Percentiles rank a stretch among this genome's conserved stretches.
Conservation (phyloP, 1,139 yeast genomes). For the Debaryomyces nepalensis region DNA sequence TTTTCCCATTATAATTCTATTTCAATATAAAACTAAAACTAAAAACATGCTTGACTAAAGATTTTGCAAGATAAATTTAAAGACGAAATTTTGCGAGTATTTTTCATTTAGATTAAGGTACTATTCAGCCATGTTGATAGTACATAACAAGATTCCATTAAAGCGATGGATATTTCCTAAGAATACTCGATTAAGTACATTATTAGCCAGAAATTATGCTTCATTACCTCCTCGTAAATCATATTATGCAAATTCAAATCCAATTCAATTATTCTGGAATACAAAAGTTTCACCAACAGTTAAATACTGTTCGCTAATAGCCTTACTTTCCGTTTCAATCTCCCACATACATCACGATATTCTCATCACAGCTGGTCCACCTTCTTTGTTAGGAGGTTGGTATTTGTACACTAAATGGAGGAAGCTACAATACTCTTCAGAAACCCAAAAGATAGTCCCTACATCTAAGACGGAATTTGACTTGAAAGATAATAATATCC, state of each 20-base stretch:
- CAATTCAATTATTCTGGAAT: slow-evolving; percentile 32
- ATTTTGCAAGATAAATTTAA: slow-evolving; percentile 4
- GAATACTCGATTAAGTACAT: not conserved
- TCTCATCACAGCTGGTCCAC: slow-evolving; percentile 44
- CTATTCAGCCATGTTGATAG: slow-evolving; percentile 7
- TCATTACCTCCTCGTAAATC: slow-evolving; percentile 39
- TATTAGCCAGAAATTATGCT: not conserved
- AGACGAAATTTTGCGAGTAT: slow-evolving; percentile 6
- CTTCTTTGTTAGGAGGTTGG: slow-evolving; percentile 33
- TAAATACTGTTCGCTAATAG: slow-evolving; percentile 36
- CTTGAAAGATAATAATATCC: slow-evolving; percentile 22
- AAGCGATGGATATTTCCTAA: slow-evolving; percentile 2
- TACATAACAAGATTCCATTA: slow-evolving; percentile 5
- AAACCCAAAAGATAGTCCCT: slow-evolving; percentile 20
- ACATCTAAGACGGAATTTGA: slow-evolving; percentile 13
- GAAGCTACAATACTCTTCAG: slow-evolving; percentile 22
- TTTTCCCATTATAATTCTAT: slow-evolving; percentile 24
- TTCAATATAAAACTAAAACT: not conserved
- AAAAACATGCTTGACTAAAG: not conserved
- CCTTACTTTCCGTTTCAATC: slow-evolving; percentile 33
- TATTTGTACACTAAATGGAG: slow-evolving; percentile 26
- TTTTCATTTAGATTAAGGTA: not conserved
- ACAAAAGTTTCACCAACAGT: slow-evolving; percentile 31
- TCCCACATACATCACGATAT: slow-evolving; percentile 44
- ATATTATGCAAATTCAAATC: slow-evolving; percentile 32